A percentile compares a stretch with the other conserved stretches of the same genome.
phyloP scores from a whole-genome alignment of 805 yeast species.

The Hanseniaspora taiwanica region DNA sequence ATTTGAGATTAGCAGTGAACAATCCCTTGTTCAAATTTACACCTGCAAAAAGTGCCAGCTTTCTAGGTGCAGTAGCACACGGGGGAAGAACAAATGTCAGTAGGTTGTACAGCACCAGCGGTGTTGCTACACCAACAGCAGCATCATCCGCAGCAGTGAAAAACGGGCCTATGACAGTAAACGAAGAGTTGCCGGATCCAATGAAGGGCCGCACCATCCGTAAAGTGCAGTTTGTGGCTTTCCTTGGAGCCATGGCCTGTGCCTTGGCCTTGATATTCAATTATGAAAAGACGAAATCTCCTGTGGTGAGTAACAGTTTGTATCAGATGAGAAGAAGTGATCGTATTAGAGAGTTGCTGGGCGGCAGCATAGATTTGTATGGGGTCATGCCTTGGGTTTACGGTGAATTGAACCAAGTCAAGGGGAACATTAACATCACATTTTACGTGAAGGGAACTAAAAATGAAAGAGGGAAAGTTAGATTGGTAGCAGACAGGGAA shows the following conservation, averaged over 20 bases:
- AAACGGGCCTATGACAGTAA: slow-evolving; percentile 44
- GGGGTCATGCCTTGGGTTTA: slow-evolving; percentile 72
- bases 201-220: slow-evolving; percentile 38
- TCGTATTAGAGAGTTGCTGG: slow-evolving; percentile 47
- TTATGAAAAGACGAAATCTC: slow-evolving; percentile 85
- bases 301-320: slow-evolving; percentile 75
- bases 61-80: background rate
- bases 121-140: background rate
- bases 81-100: background rate
- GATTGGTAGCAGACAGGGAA: slow-evolving; percentile 59
- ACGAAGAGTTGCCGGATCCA: slow-evolving; percentile 76
- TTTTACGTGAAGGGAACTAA: slow-evolving; percentile 61
- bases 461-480: slow-evolving; percentile 37
- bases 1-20: no score
- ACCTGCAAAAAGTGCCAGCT: background rate
- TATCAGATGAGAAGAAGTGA: slow-evolving; percentile 72
- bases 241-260: slow-evolving; percentile 39
- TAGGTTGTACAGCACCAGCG: background rate
- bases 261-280: slow-evolving; percentile 64
- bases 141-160: background rate
- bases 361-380: slow-evolving; percentile 62
- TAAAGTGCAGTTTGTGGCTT: slow-evolving; percentile 40
- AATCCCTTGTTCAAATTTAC: no score
- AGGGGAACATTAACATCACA: slow-evolving; percentile 62
- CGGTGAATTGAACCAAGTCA: slow-evolving; percentile 74